Percentiles rank a stretch among this genome's conserved stretches.
These are phyloP conservation scores for Fusarium nematophilum DNA, from an alignment of 2,329 filamentous ascomycete genomes.

Conservation along the genomic window DNA sequence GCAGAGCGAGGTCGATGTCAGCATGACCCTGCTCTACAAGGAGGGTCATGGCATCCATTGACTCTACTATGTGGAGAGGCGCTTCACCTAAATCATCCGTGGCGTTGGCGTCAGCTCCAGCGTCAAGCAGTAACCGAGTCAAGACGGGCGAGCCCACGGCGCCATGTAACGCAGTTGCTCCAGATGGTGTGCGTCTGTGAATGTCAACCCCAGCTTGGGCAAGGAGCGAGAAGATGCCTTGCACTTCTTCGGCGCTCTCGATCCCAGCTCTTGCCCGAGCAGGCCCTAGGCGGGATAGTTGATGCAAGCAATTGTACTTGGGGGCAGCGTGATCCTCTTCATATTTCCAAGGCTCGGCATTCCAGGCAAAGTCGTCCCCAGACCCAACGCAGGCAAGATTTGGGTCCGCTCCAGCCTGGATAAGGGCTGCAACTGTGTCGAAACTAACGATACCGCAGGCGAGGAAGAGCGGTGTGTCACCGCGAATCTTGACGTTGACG, in stretches of 20 bases:
- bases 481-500: constrained; percentile 41
- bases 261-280: too few species aligned
- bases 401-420: constrained; percentile 47
- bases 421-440: constrained; percentile 35
- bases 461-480: constrained; percentile 38
- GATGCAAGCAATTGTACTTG: constrained; percentile 20
- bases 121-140: constrained; percentile 35
- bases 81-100: constrained; percentile 10
- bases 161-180: constrained; percentile 26
- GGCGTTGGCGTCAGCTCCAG: constrained; percentile 36
- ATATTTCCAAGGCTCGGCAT: neutral
- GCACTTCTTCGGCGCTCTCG: neutral
- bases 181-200: constrained; percentile 20
- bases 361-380: neutral
- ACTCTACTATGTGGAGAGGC: constrained; percentile 27
- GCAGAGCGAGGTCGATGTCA: constrained; percentile 31
- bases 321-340: neutral
- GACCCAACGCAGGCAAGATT: constrained; percentile 27
- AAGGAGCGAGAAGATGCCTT: constrained; percentile 28
- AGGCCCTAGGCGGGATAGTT: constrained; percentile 2
- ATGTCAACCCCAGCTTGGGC: constrained; percentile 37
- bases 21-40: constrained; percentile 42
- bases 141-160: constrained; percentile 14
- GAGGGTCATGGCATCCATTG: constrained; percentile 20
- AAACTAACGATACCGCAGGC: constrained; percentile 17